A percentile compares a stretch with the other conserved stretches of the same genome.
Evolutionary conservation across 1,284 basidiomycete genomes (phyloP).

Genomic region (Tremellales sp.): DNA sequence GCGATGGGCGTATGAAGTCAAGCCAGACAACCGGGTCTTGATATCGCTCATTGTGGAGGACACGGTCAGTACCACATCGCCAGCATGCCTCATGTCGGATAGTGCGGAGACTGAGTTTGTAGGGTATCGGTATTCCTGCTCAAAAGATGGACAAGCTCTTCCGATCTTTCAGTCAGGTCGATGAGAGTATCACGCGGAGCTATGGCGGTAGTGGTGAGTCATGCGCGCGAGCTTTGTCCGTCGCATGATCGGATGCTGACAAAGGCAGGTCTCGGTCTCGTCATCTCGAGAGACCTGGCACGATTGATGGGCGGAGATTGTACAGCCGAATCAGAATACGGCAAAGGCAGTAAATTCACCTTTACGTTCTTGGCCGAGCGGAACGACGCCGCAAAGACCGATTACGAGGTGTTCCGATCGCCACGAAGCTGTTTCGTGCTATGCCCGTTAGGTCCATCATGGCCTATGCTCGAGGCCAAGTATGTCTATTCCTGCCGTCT

Average conservation of each 20-base stretch:
- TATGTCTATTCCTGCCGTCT: slow-evolving; percentile 4
- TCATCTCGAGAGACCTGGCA: slow-evolving; percentile 42
- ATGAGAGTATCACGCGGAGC: slow-evolving; percentile 40
- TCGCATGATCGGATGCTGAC: not conserved
- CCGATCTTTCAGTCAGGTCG: slow-evolving; percentile 44
- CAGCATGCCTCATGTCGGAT: not conserved
- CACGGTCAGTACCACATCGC: slow-evolving; percentile 14
- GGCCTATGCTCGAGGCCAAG: slow-evolving; percentile 30
- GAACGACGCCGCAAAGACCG: slow-evolving; percentile 6
- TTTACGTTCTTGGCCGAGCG: slow-evolving; percentile 34
- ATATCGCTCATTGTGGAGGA: slow-evolving; percentile 31
- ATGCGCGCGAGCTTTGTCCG: not conserved
- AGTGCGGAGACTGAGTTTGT: not conserved
- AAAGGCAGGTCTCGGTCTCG: slow-evolving; percentile 34
- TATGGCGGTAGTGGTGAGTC: slow-evolving; percentile 35
- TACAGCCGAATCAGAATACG: slow-evolving; percentile 35
- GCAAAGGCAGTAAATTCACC: slow-evolving; percentile 41
- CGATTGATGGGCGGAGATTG: slow-evolving; percentile 43
- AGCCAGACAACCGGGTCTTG: slow-evolving; percentile 16
- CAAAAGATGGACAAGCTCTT: slow-evolving; percentile 42
- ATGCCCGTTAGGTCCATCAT: slow-evolving; percentile 23
- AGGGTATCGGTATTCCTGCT: slow-evolving; percentile 35
- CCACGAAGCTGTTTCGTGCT: slow-evolving; percentile 20
- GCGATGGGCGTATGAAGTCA: slow-evolving; percentile 21
- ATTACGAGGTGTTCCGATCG: not conserved